Percentiles rank a stretch among this genome's conserved stretches.
Evolutionary conservation across 2,329 filamentous ascomycete species (phyloP).

Genomic region (Phaeosphaeriaceae sp.): DNA sequence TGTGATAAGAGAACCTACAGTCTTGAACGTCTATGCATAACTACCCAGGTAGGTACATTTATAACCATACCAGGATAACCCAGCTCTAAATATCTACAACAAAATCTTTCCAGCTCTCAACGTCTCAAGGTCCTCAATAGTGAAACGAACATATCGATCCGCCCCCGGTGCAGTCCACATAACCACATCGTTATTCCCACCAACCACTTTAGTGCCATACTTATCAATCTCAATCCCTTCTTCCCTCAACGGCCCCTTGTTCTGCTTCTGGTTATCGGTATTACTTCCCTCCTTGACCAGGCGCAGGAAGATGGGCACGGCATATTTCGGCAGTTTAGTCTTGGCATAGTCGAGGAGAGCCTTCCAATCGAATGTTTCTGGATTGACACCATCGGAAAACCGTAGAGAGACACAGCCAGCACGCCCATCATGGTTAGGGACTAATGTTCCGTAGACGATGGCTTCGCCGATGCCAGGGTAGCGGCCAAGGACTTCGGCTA

Average conservation of each 20-base stretch:
- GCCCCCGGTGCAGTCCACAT: slow-evolving; percentile 36
- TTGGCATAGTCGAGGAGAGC: slow-evolving; percentile 28
- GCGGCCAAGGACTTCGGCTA: slow-evolving; percentile 51
- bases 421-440: slow-evolving; percentile 58
- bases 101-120: slow-evolving; percentile 25
- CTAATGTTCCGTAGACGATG: slow-evolving; percentile 54
- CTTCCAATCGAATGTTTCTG: slow-evolving; percentile 32
- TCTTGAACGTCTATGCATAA: too few relatives aligned
- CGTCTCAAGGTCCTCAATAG: slow-evolving; percentile 21
- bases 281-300: slow-evolving; percentile 63
- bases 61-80: neutral
- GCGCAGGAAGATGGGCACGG: slow-evolving; percentile 74
- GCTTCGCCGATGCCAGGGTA: slow-evolving; percentile 52
- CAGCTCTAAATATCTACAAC: slow-evolving; percentile 5
- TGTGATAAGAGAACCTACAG: too few relatives aligned
- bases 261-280: slow-evolving; percentile 79
- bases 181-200: slow-evolving; percentile 31
- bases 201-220: slow-evolving; percentile 33
- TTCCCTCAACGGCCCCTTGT: slow-evolving; percentile 71
- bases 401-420: slow-evolving; percentile 61
- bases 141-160: slow-evolving; percentile 32
- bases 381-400: slow-evolving; percentile 53
- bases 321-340: slow-evolving; percentile 67
- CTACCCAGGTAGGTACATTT: too few relatives aligned
- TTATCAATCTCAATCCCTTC: slow-evolving; percentile 67